Evolutionary conservation across 208 protist species (phyloP).

Genomic region (Trypanosomatidae sp.): DNA sequence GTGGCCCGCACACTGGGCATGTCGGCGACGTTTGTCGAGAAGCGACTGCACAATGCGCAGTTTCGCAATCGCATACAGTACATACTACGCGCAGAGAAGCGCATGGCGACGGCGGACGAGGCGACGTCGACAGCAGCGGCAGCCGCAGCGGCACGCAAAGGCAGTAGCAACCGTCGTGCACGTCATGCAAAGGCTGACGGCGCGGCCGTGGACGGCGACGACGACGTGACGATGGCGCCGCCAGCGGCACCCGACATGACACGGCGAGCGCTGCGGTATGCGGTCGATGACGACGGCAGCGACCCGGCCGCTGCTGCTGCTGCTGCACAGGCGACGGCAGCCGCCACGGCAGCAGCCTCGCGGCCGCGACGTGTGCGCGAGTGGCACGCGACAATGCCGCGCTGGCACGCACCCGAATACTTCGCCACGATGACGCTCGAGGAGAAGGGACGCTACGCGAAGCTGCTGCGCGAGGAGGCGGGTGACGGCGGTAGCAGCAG

Average conservation of each 20-base stretch:
- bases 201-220: too few species aligned
- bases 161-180: not conserved
- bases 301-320: not conserved
- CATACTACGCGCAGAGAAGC: conserved; percentile 46
- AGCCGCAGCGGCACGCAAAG: not conserved
- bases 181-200: not conserved
- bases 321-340: not conserved
- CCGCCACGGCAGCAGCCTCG: too few species aligned
- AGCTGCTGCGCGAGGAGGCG: conserved; percentile 10
- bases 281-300: not conserved
- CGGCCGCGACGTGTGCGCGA: conserved; percentile 35
- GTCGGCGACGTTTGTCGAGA: conserved; percentile 69
- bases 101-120: not conserved
- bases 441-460: conserved; percentile 39
- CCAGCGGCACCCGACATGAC: too few species aligned
- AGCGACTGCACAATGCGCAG: conserved; percentile 75
- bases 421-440: conserved; percentile 58
- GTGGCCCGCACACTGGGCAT: conserved; percentile 74
- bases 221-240: too few species aligned
- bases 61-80: conserved; percentile 82
- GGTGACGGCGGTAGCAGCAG: not conserved
- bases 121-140: conserved; percentile 1
- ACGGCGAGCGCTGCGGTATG: conserved; percentile 10
- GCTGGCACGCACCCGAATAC: conserved; percentile 24
- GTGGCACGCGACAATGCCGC: conserved; percentile 56